Evolutionary conservation across 208 protist genomes (phyloP).

Genomic region (Crithidia expoeki): DNA sequence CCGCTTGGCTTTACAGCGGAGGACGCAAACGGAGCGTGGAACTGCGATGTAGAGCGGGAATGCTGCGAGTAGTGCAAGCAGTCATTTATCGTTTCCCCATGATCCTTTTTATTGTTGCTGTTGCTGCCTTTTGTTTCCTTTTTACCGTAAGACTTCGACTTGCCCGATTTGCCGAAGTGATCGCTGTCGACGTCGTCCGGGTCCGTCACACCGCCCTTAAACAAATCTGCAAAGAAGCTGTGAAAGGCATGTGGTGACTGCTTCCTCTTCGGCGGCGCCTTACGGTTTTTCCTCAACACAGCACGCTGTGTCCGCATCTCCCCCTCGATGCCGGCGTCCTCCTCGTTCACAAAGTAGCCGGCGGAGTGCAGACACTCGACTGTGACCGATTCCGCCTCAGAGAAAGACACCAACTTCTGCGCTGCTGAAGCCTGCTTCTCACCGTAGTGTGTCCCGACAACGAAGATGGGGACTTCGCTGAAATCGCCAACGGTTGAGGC

Average conservation of each 20-base stretch:
- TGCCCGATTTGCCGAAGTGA: conserved; percentile 1
- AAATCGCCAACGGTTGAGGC: conserved; percentile 24
- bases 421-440: conserved; percentile 29
- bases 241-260: conserved; percentile 12
- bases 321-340: conserved; percentile 13
- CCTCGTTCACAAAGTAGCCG: conserved; percentile 34
- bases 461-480: conserved; percentile 48
- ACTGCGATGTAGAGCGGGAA: conserved; percentile 4
- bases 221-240: conserved; percentile 11
- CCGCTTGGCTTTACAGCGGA: not conserved
- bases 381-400: conserved; percentile 25
- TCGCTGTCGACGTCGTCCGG: conserved; percentile 1
- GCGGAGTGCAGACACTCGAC: conserved; percentile 20
- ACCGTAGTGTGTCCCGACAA: conserved; percentile 58
- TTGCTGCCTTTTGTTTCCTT: not conserved
- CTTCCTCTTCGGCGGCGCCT: conserved; percentile 7
- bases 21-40: not conserved
- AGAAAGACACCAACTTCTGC: not conserved
- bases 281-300: not conserved
- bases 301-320: not conserved
- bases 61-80: not conserved
- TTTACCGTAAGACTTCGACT: conserved; percentile 7
- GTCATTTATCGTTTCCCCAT: not conserved
- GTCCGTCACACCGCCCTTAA: conserved; percentile 1
- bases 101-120: conserved; percentile 1